These are phyloP conservation scores for Rhodotorula taiwanensis DNA, from an alignment of 768 basidiomycete genomes.

Conservation along the genomic window DNA sequence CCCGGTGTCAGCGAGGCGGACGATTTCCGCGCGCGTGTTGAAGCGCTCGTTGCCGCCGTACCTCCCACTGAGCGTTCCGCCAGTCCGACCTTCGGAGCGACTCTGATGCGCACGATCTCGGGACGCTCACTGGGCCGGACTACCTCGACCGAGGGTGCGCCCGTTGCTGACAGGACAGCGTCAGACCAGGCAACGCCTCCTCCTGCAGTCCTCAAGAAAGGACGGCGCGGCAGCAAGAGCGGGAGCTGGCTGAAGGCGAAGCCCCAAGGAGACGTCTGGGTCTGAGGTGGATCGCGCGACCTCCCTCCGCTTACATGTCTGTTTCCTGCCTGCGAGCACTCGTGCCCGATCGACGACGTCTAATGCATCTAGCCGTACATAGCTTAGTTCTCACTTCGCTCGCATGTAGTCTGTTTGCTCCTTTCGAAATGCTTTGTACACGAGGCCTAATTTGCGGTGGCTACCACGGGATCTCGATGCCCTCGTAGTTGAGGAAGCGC, in stretches of 20 bases:
- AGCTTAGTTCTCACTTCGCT: not conserved
- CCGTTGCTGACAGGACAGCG: not conserved
- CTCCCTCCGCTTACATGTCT: no score
- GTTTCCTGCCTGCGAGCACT: no score
- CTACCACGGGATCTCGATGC: constrained; percentile 33
- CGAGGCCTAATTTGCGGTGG: no score
- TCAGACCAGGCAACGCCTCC: not conserved
- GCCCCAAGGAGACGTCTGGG: constrained; percentile 1
- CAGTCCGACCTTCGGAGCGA: not conserved
- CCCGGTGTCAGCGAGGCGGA: constrained; percentile 15
- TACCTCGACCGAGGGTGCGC: not conserved
- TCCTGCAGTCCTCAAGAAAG: no score
- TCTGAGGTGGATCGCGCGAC: not conserved
- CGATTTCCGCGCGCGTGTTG: constrained; percentile 2
- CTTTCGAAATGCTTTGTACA: constrained; percentile 1
- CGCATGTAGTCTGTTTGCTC: no score
- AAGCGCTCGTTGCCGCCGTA: not conserved
- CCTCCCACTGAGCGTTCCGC: not conserved
- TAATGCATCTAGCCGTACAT: no score
- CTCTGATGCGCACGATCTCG: constrained; percentile 16
- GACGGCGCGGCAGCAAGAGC: not conserved
- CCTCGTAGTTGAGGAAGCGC: constrained; percentile 34
- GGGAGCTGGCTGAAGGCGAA: not conserved
- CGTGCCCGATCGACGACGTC: no score
- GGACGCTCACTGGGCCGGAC: not conserved